Conservation (phyloP, 805 yeast species). For the Yarrowia sp. region DNA sequence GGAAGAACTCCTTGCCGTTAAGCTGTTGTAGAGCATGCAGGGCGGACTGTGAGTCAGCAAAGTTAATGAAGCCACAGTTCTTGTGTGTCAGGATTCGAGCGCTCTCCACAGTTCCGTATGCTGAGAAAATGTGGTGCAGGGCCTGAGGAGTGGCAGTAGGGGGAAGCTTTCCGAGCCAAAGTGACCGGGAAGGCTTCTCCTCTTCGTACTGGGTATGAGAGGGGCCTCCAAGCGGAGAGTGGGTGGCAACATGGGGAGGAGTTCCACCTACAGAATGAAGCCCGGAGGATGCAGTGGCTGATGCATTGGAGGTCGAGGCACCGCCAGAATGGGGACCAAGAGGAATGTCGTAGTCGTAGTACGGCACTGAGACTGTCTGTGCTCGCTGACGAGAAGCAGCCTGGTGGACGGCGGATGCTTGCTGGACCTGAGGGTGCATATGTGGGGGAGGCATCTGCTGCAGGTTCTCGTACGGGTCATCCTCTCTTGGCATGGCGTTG, state of each 20-base stretch:
- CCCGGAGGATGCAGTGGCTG: constrained; percentile 15
- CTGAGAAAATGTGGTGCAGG: constrained; percentile 55
- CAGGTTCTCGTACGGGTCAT: constrained; percentile 7
- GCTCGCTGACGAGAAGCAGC: constrained; percentile 15
- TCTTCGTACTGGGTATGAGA: constrained; percentile 11
- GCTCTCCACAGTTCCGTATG: constrained; percentile 59
- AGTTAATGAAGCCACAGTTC: constrained; percentile 63
- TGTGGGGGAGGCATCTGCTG: constrained; percentile 21
- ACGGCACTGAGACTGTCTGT: constrained; percentile 10
- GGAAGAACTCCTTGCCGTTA: constrained; percentile 77
- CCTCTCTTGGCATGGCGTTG: constrained; percentile 28
- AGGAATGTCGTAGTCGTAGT: constrained; percentile 18
- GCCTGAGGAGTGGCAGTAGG: constrained; percentile 51
- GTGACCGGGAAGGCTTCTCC: constrained; percentile 63
- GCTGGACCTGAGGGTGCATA: constrained; percentile 24
- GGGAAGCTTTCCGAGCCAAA: constrained; percentile 80
- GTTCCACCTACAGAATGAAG: not conserved
- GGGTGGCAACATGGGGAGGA: constrained; percentile 3
- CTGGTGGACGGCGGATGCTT: constrained; percentile 17
- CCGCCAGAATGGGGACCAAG: not conserved
- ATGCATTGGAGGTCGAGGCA: not conserved
- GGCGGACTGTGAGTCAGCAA: constrained; percentile 67
- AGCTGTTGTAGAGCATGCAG: constrained; percentile 72
- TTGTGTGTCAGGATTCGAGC: constrained; percentile 54
- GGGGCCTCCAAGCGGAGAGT: constrained; percentile 7